Conservation (phyloP, 2,329 filamentous ascomycete genomes). For the Penicillium sp. region DNA sequence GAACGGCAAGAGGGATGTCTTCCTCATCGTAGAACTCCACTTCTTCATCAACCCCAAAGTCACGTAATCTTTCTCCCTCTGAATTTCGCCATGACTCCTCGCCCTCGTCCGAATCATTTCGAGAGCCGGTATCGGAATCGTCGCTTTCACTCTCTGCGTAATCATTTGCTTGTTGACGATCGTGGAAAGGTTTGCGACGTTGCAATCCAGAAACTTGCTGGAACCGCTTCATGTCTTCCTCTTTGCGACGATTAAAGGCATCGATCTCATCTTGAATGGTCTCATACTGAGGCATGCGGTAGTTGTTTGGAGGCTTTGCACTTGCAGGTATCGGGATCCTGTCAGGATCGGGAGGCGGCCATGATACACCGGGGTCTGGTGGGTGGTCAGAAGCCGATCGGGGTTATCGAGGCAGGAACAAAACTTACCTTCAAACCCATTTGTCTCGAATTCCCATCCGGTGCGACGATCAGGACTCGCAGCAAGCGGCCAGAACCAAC, state of each 20-base stretch:
- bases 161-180: constrained; percentile 33
- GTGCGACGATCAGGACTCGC: constrained; percentile 49
- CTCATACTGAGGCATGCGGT: constrained; percentile 28
- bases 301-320: constrained; percentile 22
- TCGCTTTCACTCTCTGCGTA: constrained; percentile 12
- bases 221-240: constrained; percentile 51
- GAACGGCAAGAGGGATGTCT: constrained; percentile 59
- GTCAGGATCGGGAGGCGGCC: constrained; percentile 55
- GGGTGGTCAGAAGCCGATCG: constrained; percentile 1
- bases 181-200: constrained; percentile 45
- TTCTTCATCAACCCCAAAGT: constrained; percentile 68
- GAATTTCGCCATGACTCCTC: constrained; percentile 65
- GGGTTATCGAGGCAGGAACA: neutral
- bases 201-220: constrained; percentile 38
- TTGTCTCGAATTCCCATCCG: constrained; percentile 57
- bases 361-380: constrained; percentile 40
- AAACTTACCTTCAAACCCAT: constrained; percentile 59
- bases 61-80: constrained; percentile 62
- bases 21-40: constrained; percentile 66
- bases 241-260: constrained; percentile 58
- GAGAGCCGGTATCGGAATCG: constrained; percentile 20
- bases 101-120: constrained; percentile 43
- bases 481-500: constrained; percentile 65
- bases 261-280: constrained; percentile 48
- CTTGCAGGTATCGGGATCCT: constrained; percentile 44